A percentile compares a stretch with the other conserved stretches of the same genome.
These are phyloP conservation scores for Vitis vinifera DNA, from an alignment of 164 flowering plant genomes.

Conservation along the genomic window ASM3070453v1 NC_081818.1:24131501-24132000, in stretches of 20 bases:
- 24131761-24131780: constrained; percentile 14
- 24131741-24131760: constrained; percentile 30
- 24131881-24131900: constrained; percentile 21
- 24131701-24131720: constrained; percentile 11
- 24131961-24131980: background rate
- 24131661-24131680: constrained; percentile 39
- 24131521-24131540: constrained; percentile 43
- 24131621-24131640: background rate
- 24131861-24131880: constrained; percentile 40
- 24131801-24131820: constrained; percentile 31
- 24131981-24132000: background rate
- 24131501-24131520: constrained; percentile 54
- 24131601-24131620: constrained; percentile 18
- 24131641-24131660: constrained; percentile 19
- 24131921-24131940: constrained; percentile 33
- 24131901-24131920: constrained; percentile 19
- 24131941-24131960: too few species aligned
- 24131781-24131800: constrained; percentile 17
- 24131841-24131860: constrained; percentile 27
- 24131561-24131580: constrained; percentile 39
- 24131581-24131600: constrained; percentile 29
- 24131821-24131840: constrained; percentile 36
- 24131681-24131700: constrained; percentile 26
- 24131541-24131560: constrained; percentile 21
- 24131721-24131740: constrained; percentile 18